Base-by-base conservation (phyloP, 352 stramenopile species). In the Pseudoperonospora humuli region DNA sequence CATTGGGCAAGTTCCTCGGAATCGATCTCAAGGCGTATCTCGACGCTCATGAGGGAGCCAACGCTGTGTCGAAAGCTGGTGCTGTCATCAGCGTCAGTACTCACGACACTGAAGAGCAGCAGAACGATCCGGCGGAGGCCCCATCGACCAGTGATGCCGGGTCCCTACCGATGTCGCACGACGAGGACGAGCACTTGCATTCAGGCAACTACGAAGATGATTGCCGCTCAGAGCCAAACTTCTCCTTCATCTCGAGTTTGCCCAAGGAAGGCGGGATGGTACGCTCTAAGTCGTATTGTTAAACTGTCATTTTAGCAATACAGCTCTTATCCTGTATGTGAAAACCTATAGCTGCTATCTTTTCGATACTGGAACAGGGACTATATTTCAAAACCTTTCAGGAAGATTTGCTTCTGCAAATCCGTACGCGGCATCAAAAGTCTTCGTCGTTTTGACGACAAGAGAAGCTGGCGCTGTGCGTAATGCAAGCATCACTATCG, bases 1-100 rank as follows among this genome's bases (percentile, higher is more conserved):
- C 67, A 3, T 24, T 86, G 35, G 67, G 74, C 29, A 67, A 69
- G 45, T 86, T 86, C 35, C 39, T 84, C 2, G 64, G 60, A 25
- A 48, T 77, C n/a, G 67, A 86, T 18, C 36, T 85, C 24, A 63
- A 31, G 2, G 41, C 45, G 0, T 42, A 37, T 28, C 25, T 70
- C 15, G 27, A 20, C 17, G 54, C 34, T 25, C 51, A 51, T 9
- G 58, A 62, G 26, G 38, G 62, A 43, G 11, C 29, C 41, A 29
- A 39, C 31, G 17, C n/a, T 9, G n/a, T 42, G 6, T 52, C 42
- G 23, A 47, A 50, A 50, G 19, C n/a, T 33, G 36, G 28, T 11
- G 27, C 39, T 4, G 49, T 50, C 5, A 18, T 28, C 9, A 50
- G 29, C 6, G 43, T 44, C 28, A 57, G 32, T 21, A 38, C 50